Evolutionary conservation across 208 protist species (phyloP).

Genomic region (Acanthamoeba quina): DNA sequence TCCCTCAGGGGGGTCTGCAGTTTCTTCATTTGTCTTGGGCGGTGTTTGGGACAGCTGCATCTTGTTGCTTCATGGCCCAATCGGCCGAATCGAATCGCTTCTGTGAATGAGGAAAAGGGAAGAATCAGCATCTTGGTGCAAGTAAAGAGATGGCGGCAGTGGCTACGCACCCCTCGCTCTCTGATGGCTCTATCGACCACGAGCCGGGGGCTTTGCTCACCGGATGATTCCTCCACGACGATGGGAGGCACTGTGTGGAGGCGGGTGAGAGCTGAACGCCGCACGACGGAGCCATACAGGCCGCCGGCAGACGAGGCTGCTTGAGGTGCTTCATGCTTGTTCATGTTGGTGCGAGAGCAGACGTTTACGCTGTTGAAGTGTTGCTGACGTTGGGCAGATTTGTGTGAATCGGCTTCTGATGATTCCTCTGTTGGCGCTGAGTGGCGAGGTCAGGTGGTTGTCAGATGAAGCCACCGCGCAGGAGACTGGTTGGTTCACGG

Average conservation of each 20-base stretch:
- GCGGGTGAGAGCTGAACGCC: not conserved
- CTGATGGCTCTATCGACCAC: constrained; percentile 35
- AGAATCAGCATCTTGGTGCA: not conserved
- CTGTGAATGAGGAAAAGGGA: not conserved
- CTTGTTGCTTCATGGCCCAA: constrained; percentile 14
- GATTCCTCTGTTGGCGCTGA: too few species aligned
- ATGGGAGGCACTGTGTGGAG: not conserved
- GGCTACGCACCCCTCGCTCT: constrained; percentile 23
- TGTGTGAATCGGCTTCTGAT: too few species aligned
- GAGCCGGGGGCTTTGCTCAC: not conserved
- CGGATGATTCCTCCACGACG: not conserved
- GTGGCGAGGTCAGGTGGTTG: too few species aligned
- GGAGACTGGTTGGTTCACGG: too few species aligned
- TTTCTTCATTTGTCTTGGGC: not conserved
- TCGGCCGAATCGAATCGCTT: constrained; percentile 54
- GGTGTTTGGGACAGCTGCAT: not conserved
- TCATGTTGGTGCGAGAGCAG: not conserved
- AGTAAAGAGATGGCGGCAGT: not conserved
- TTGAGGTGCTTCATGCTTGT: not conserved
- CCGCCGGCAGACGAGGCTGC: not conserved
- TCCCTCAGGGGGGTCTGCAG: not conserved
- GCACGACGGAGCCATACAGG: constrained; percentile 23
- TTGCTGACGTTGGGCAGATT: too few species aligned
- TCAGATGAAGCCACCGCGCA: too few species aligned
- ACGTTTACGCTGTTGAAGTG: too few species aligned